A percentile compares a stretch with the other conserved stretches of the same genome.
These are phyloP conservation scores for Kodamaea restingae DNA, from an alignment of 805 yeast species.

Conservation along the genomic window DNA sequence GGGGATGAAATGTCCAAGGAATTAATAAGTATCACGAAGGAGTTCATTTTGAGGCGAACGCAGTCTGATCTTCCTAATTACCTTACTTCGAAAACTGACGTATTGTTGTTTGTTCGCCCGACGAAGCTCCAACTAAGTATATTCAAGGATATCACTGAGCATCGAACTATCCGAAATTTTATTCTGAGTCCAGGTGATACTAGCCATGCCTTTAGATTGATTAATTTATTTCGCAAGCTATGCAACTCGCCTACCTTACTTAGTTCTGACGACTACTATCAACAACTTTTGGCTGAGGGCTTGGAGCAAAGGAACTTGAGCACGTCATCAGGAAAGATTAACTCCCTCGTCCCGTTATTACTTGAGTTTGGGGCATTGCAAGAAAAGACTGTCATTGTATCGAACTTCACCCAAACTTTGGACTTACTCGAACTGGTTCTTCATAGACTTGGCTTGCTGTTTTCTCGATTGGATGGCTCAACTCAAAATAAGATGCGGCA, in stretches of 20 bases:
- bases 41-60: slow-evolving; percentile 72
- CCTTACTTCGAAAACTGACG: slow-evolving; percentile 72
- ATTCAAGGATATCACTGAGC: slow-evolving; percentile 46
- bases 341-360: slow-evolving; percentile 54
- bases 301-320: slow-evolving; percentile 12
- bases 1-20: slow-evolving; percentile 67
- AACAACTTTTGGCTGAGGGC: slow-evolving; percentile 9
- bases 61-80: slow-evolving; percentile 51
- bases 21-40: slow-evolving; percentile 57
- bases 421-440: slow-evolving; percentile 67
- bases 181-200: slow-evolving; percentile 24
- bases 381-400: slow-evolving; percentile 82
- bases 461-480: slow-evolving; percentile 75
- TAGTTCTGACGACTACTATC: slow-evolving; percentile 44
- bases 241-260: slow-evolving; percentile 78
- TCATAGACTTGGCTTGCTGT: slow-evolving; percentile 45
- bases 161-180: slow-evolving; percentile 31
- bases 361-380: slow-evolving; percentile 38
- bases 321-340: slow-evolving; percentile 55
- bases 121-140: slow-evolving; percentile 54
- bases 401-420: slow-evolving; percentile 83
- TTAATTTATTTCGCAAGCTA: slow-evolving; percentile 70
- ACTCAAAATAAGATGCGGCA: slow-evolving; percentile 68
- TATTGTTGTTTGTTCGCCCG: slow-evolving; percentile 75
- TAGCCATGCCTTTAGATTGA: slow-evolving; percentile 57